Evolutionary conservation across 495 filamentous ascomycete species (phyloP).

Genomic region (Friedmanniomyces endolithicus): DNA sequence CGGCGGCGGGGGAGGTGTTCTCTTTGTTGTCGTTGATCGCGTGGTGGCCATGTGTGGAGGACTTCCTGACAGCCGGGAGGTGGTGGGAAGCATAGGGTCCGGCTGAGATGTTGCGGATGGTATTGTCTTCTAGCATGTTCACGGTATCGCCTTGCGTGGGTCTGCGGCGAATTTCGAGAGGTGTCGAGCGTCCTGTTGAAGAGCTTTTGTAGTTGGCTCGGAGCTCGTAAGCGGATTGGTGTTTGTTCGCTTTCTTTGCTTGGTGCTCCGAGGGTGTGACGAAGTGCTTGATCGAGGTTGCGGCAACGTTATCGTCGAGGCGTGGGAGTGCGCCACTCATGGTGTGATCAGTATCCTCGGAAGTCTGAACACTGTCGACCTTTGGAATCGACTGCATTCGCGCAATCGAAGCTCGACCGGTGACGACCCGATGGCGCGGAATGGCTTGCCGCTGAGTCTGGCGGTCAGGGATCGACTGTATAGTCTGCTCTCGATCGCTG

Average conservation of each 20-base stretch:
- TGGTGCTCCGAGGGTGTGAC: neutral
- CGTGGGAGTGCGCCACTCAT: neutral
- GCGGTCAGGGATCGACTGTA: neutral
- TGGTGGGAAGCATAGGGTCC: constrained; percentile 16
- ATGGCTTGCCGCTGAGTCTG: neutral
- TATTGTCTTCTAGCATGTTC: constrained; percentile 16
- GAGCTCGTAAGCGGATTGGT: constrained; percentile 25
- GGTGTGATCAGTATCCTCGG: neutral
- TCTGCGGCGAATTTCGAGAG: constrained; percentile 12
- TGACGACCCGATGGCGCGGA: constrained; percentile 6
- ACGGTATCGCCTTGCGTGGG: constrained; percentile 1
- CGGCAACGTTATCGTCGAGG: neutral
- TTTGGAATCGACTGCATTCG: constrained; percentile 1
- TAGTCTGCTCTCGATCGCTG: neutral
- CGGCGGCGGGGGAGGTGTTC: constrained; percentile 10
- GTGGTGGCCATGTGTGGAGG: no score
- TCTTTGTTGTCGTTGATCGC: constrained; percentile 7
- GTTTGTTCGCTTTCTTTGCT: neutral
- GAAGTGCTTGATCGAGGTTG: neutral
- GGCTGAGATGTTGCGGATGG: constrained; percentile 19
- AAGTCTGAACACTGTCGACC: neutral
- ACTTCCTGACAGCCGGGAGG: neutral
- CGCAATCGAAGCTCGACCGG: constrained; percentile 6
- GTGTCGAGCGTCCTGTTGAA: constrained; percentile 1
- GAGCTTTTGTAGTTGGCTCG: constrained; percentile 19